Percentiles rank a stretch among this genome's conserved stretches.
These are phyloP conservation scores for Phialophora chinensis DNA, from an alignment of 2,329 filamentous ascomycete genomes.

Conservation along the genomic window DNA sequence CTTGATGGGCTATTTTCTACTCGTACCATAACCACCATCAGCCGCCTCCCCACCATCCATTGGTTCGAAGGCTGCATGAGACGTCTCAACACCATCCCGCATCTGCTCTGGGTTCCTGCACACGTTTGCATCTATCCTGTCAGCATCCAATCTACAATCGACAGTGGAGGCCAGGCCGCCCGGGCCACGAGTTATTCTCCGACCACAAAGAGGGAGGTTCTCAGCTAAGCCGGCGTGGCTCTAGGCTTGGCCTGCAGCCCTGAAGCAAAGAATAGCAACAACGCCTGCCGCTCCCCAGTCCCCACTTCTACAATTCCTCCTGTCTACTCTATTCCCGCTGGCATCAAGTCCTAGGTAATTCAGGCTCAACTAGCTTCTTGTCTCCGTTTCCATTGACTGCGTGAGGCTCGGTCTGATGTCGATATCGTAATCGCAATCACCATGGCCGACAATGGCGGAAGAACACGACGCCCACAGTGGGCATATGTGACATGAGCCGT, in stretches of 20 bases:
- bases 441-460: conserved; percentile 18
- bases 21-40: not conserved
- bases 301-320: conserved; percentile 13
- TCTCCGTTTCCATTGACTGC: conserved; percentile 6
- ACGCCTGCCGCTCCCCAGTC: conserved; percentile 7
- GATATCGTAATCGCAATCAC: conserved; percentile 4
- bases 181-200: conserved; percentile 22
- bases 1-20: not conserved
- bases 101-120: conserved; percentile 26
- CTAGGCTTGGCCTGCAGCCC: conserved; percentile 23
- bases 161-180: conserved; percentile 6
- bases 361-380: conserved; percentile 1
- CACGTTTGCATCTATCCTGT: conserved; percentile 5
- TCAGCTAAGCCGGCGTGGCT: conserved; percentile 10
- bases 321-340: conserved; percentile 3
- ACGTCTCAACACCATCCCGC: conserved; percentile 16
- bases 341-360: not conserved
- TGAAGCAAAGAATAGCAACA: conserved; percentile 34
- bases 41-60: conserved; percentile 1
- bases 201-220: conserved; percentile 4
- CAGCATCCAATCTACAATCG: conserved; percentile 18
- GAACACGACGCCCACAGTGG: conserved; percentile 8
- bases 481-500: conserved; percentile 32
- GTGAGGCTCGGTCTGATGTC: conserved; percentile 10
- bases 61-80: not conserved